Percentiles rank a stretch among this genome's conserved stretches.
These are phyloP conservation scores for Babesia sp. DNA, from an alignment of 169 alveolate species.

Conservation along the genomic window DNA sequence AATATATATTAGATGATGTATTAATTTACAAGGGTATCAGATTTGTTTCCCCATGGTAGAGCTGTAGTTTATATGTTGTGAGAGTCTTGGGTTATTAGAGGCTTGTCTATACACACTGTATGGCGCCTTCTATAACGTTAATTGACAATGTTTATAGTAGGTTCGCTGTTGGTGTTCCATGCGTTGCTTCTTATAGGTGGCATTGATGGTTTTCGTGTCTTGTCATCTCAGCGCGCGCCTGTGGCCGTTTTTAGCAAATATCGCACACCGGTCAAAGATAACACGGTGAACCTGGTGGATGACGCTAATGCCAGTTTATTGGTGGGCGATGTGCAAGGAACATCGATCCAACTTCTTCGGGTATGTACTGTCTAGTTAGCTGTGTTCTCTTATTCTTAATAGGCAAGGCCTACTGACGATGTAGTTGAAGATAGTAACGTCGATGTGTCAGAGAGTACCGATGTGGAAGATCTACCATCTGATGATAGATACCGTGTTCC, in stretches of 20 bases:
- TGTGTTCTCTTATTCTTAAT: background rate
- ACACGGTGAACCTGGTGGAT: no score
- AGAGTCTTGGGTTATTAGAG: background rate
- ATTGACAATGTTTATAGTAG: background rate
- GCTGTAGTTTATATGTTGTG: background rate
- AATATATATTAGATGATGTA: no score
- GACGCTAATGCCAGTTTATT: background rate
- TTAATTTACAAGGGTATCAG: no score
- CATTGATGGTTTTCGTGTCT: conserved; percentile 1
- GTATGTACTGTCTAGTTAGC: background rate
- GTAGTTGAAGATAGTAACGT: no score
- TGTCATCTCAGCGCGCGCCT: background rate
- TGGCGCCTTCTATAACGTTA: background rate
- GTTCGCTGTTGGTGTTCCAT: background rate
- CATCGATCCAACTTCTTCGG: background rate
- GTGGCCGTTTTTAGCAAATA: background rate
- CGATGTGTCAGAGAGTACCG: no score
- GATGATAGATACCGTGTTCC: no score
- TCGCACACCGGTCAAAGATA: background rate
- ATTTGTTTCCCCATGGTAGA: background rate
- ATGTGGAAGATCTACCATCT: no score
- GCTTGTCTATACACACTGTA: background rate
- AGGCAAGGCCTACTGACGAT: no score
- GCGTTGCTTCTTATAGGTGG: background rate
- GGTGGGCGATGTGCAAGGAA: background rate